Evolutionary conservation across 2,329 filamentous ascomycete genomes (phyloP).

Genomic region (Aspergillus neotritici): DNA sequence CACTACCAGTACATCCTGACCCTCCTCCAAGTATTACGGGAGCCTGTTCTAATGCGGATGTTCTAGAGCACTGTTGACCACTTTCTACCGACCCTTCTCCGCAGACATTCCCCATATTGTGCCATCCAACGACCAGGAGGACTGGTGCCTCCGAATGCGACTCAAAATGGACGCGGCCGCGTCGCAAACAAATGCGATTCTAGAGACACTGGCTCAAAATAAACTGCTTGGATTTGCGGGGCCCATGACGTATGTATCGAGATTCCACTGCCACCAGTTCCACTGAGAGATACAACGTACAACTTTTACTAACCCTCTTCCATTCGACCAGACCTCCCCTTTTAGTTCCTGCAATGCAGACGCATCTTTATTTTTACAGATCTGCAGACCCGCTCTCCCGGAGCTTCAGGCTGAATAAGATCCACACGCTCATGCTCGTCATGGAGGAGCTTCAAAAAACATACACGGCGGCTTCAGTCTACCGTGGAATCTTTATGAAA

Average conservation of each 20-base stretch:
- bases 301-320: background rate
- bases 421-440: slow-evolving; percentile 29
- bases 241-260: slow-evolving; percentile 22
- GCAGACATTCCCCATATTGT: slow-evolving; percentile 17
- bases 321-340: slow-evolving; percentile 17
- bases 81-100: slow-evolving; percentile 26
- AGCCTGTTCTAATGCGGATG: slow-evolving; percentile 2
- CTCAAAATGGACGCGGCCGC: slow-evolving; percentile 19
- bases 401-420: slow-evolving; percentile 26
- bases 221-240: slow-evolving; percentile 15
- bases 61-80: slow-evolving; percentile 21
- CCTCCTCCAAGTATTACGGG: background rate
- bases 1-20: slow-evolving; percentile 22
- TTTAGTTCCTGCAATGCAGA: slow-evolving; percentile 31
- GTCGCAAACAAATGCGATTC: slow-evolving; percentile 17
- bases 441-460: slow-evolving; percentile 28
- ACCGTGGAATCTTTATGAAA: slow-evolving; percentile 22
- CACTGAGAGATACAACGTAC: background rate
- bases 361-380: slow-evolving; percentile 26
- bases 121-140: slow-evolving; percentile 3
- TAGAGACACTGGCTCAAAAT: slow-evolving; percentile 18
- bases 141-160: slow-evolving; percentile 20
- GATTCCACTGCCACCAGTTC: no score
- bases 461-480: slow-evolving; percentile 24
- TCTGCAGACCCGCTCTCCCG: slow-evolving; percentile 17